Evolutionary conservation across 2,329 filamentous ascomycete genomes (phyloP), one percentile per base, ranked within the genome.

Genomic region (Dactylellina sp.): DNA sequence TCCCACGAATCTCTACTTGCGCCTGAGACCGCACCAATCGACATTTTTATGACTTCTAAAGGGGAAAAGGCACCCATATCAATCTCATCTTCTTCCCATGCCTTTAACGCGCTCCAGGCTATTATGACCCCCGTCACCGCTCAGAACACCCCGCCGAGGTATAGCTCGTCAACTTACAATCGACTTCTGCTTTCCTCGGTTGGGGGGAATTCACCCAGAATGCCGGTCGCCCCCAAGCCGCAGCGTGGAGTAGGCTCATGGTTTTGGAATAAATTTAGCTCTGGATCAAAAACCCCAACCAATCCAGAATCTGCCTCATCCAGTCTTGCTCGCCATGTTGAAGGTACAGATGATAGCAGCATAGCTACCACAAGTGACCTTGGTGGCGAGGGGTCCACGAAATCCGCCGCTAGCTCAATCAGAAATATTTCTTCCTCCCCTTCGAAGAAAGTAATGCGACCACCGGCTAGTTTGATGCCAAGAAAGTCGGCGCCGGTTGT

Each of bases 51-150:
- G 18, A 61, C 70, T 50, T 55, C 70, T 9, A 66, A 66, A 28
- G 70, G 70, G 7, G 71, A 59, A 47, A 62, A 49, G 44, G 71
- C 71, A 18, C 71, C 71, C 18, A 70, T 75, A 3, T 53, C 71
- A 3, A 75, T 75, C 14, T 35, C 61, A 4, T 68, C 63, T 2
- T 63, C 57, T 32, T 56, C 71, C 9, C 57, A 55, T 35, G 62
- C 63, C 4, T 63, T 70, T 25, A 70, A 46, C 47, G 32, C 71
- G 1, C 44, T 70, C 12, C 56, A 75, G 37, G 63, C 71, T 9
- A 59, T 75, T 49, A 59, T 75, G 64, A 70, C 71, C 7, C 62
- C 71, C 9, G 71, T 53, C n/a, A 75, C 71, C 11, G 71, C 71
- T 14, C 60, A 65, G 32, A 75, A 75, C 40, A 44, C 71, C 9